Conservation (phyloP, 306 rosid genomes). For the Datisca glomerata region DNA sequence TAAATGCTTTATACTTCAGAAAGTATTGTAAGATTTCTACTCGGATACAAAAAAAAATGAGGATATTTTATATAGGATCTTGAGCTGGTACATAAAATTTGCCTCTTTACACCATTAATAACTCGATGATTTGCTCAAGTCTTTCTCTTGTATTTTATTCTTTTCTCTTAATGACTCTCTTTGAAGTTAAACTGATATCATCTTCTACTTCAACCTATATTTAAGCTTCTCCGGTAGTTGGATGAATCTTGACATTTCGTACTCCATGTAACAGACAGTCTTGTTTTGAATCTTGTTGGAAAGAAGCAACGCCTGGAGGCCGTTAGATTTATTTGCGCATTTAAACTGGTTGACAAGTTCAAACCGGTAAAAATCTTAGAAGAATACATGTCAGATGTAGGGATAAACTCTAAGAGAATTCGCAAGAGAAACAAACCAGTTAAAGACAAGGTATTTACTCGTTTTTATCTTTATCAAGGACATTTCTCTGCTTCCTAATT, state of each 20-base stretch:
- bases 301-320: constrained; percentile 35
- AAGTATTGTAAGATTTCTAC: no score
- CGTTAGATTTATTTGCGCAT: constrained; percentile 38
- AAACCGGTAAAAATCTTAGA: constrained; percentile 24
- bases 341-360: constrained; percentile 30
- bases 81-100: no score
- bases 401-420: background rate
- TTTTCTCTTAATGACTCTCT: no score
- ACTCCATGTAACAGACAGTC: constrained; percentile 14
- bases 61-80: no score
- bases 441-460: constrained; percentile 19
- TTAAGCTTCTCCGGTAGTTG: no score
- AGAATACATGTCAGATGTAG: constrained; percentile 10
- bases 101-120: no score
- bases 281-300: constrained; percentile 26
- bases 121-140: no score
- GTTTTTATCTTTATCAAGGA: background rate
- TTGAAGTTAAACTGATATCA: no score
- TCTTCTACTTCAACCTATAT: no score
- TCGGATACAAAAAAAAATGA: no score
- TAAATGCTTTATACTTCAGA: no score
- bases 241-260: background rate
- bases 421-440: constrained; percentile 2
- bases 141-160: no score
- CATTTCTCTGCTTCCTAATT: background rate